Conservation (phyloP, 805 yeast species). For the Spathaspora sp. region DNA sequence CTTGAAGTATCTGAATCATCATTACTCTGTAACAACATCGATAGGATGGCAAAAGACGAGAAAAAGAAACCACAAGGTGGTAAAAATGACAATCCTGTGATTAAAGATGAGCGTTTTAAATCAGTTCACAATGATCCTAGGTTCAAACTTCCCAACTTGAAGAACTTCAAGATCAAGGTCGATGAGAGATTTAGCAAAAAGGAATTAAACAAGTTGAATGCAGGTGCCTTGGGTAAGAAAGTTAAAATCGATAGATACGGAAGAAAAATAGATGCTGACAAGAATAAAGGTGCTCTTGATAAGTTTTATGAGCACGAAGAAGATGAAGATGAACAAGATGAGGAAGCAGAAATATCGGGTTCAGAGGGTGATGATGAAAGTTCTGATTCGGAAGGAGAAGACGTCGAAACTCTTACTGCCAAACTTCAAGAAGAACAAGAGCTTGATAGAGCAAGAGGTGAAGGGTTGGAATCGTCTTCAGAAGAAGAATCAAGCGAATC, state of each 20-base stretch:
- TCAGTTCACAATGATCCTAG: conserved; percentile 84
- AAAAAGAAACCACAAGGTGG: not conserved
- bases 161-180: conserved; percentile 68
- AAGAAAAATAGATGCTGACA: conserved; percentile 52
- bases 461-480: conserved; percentile 38
- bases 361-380: conserved; percentile 10
- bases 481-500: conserved; percentile 43
- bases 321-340: conserved; percentile 18
- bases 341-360: conserved; percentile 1
- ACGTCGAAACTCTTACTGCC: not conserved
- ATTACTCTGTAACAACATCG: not conserved
- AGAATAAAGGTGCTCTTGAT: conserved; percentile 51
- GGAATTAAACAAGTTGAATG: conserved; percentile 49
- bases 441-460: conserved; percentile 68
- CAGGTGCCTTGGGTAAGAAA: conserved; percentile 46
- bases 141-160: conserved; percentile 69
- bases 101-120: conserved; percentile 73
- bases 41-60: not conserved
- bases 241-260: conserved; percentile 86
- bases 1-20: not conserved
- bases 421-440: conserved; percentile 9
- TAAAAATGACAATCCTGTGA: conserved; percentile 25
- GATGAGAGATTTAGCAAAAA: conserved; percentile 80
- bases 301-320: conserved; percentile 56
- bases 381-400: conserved; percentile 20